Evolutionary conservation across 352 stramenopile genomes (phyloP), one percentile per base, ranked within the genome.

Genomic region (Globisporangium apiculatum): DNA sequence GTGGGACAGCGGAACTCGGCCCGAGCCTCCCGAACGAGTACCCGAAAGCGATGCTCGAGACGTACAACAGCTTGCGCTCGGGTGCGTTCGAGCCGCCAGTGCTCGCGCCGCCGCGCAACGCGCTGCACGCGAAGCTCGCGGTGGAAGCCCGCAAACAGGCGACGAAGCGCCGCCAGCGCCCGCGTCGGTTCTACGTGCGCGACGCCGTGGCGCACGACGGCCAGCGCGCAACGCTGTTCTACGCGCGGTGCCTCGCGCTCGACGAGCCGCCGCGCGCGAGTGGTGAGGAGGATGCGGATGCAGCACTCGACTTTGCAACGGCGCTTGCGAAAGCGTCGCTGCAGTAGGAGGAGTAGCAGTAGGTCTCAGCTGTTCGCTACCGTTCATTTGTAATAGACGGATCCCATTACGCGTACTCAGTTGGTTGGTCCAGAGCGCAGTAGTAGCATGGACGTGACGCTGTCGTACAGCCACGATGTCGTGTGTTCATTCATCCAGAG

Each of bases 151-250:
- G 60, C 62, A 78, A 77, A 51, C 46, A 64, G 24, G 47, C 58
- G 17, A 58, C 45, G 46, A 75, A 73, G 61, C 78, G 71, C 55
- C 75, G 79, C 18, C 74, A 88, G 55, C 64, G 71, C 48, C 57
- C 72, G 17, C 71, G 73, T 64, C 80, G 87, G 54, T 88, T 91
- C 61, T 91, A 88, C 51, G 75, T 92, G 47, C 71, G 68, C 36
- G 79, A 90, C 58, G 79, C 79, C 24, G 53, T 42, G 17, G 35
- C 86, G 53, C 60, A 64, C 2, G 60, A 71, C 45, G 62, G 65
- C 36, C 50, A 58, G 48, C 62, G 54, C 15, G 58, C 62, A n/a
- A 70, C 71, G 53, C 53, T 67, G 24, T 84, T 84, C 51, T 65
- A 69, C 35, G 43, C 65, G 55, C 53, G 68, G n/a, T 80, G 71